These are phyloP conservation scores for Chrysanthemum lavandulifolium DNA, from an alignment of 129 eudicot genomes.

Conservation along the genomic window DNA sequence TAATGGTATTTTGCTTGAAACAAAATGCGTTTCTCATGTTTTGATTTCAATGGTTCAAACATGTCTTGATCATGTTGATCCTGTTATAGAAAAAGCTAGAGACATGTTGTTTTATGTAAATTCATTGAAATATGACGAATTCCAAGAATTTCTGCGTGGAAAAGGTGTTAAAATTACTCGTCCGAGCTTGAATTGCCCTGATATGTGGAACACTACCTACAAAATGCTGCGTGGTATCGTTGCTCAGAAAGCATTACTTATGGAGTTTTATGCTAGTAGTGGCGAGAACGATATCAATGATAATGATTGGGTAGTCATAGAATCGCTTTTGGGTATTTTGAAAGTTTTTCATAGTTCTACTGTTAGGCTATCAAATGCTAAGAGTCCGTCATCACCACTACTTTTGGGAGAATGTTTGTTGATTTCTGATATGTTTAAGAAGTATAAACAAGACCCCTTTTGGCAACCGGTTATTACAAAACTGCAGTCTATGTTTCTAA, in stretches of 20 bases:
- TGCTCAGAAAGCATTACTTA: slow-evolving; percentile 5
- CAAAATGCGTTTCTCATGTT: background rate
- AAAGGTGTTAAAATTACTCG: background rate
- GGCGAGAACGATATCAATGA: background rate
- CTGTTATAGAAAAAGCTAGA: background rate
- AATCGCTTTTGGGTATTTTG: slow-evolving; percentile 24
- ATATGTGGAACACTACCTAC: slow-evolving; percentile 19
- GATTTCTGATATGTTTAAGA: no score
- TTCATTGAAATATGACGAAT: background rate
- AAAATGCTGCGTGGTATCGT: background rate
- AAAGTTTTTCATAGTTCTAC: slow-evolving; percentile 14
- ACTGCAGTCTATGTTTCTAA: no score
- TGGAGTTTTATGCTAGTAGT: background rate
- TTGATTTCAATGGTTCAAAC: slow-evolving; percentile 21
- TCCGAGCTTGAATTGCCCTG: background rate
- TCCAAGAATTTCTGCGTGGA: background rate
- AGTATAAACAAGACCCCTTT: no score
- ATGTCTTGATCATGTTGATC: slow-evolving; percentile 6
- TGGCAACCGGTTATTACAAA: no score
- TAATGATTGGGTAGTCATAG: slow-evolving; percentile 18
- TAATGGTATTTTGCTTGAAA: slow-evolving; percentile 2
- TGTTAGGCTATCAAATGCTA: no score
- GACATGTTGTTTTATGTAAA: background rate
- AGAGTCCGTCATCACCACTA: no score
- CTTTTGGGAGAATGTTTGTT: no score